phyloP scores from a whole-genome alignment of 2,329 filamentous ascomycete species.

The Phialocephala subalpina region DNA sequence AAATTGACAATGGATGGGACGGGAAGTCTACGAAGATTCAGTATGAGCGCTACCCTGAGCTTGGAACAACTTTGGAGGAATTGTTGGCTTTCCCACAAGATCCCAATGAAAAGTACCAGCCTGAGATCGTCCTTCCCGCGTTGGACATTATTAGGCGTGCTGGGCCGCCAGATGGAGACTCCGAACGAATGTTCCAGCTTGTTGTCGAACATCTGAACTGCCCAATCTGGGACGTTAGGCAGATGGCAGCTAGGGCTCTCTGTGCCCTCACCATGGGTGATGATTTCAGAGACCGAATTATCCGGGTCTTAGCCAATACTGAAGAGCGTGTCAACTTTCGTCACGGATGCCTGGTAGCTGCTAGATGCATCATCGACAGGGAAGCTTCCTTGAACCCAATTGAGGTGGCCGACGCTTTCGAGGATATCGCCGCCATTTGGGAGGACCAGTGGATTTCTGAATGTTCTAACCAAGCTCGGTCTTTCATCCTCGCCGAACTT shows the following conservation, averaged over 20 bases:
- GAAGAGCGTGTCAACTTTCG: conserved; percentile 56
- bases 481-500: background rate
- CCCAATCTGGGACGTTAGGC: conserved; percentile 80
- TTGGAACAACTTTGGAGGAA: conserved; percentile 69
- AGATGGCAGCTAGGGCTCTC: conserved; percentile 79
- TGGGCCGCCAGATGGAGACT: conserved; percentile 66
- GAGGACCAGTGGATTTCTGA: background rate
- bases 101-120: conserved; percentile 47
- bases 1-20: conserved; percentile 69
- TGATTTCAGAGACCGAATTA: conserved; percentile 53
- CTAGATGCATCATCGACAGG: conserved; percentile 64
- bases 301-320: conserved; percentile 42
- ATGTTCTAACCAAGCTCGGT: background rate
- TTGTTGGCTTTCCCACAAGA: conserved; percentile 51
- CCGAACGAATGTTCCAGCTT: conserved; percentile 61
- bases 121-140: conserved; percentile 82
- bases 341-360: conserved; percentile 65
- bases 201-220: conserved; percentile 72
- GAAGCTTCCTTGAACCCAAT: conserved; percentile 56
- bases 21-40: conserved; percentile 71
- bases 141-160: conserved; percentile 82
- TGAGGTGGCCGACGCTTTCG: conserved; percentile 38
- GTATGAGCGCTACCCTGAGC: conserved; percentile 72
- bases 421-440: background rate
- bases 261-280: conserved; percentile 66